These are phyloP conservation scores for Pholiota conissans DNA, from an alignment of 768 basidiomycete genomes.

Conservation along the genomic window DNA sequence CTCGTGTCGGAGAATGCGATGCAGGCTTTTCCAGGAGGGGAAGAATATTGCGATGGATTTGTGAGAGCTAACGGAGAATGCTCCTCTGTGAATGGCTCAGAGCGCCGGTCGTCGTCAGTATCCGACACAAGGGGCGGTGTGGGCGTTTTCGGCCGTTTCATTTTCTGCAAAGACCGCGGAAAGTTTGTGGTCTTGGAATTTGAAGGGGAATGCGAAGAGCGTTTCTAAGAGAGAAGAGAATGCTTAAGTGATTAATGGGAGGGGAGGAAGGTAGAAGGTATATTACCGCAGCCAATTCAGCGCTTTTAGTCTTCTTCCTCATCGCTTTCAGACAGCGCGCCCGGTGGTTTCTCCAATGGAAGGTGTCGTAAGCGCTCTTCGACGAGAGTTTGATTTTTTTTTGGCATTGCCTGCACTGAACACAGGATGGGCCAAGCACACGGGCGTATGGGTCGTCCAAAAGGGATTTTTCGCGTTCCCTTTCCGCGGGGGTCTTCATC, in stretches of 20 bases:
- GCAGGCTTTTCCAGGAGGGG: constrained; percentile 10
- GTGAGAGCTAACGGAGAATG: constrained; percentile 13
- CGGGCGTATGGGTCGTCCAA: constrained; percentile 53
- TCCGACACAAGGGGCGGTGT: constrained; percentile 25
- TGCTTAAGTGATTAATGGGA: constrained; percentile 24
- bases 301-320: constrained; percentile 17
- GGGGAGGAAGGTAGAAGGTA: constrained; percentile 16
- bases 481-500: constrained; percentile 39
- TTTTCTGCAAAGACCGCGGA: background rate
- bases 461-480: constrained; percentile 49
- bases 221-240: constrained; percentile 31
- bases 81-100: constrained; percentile 15
- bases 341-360: constrained; percentile 69
- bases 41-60: background rate
- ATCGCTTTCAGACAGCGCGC: constrained; percentile 51
- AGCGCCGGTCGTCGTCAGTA: constrained; percentile 22
- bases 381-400: constrained; percentile 62
- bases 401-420: constrained; percentile 57
- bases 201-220: constrained; percentile 11
- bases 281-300: constrained; percentile 14
- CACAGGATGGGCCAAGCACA: constrained; percentile 49
- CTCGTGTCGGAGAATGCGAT: constrained; percentile 12
- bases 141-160: constrained; percentile 11
- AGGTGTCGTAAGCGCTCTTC: constrained; percentile 65
- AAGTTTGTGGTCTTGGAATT: constrained; percentile 9